Percentiles rank a stretch among this genome's conserved stretches.
phyloP scores from a whole-genome alignment of 257 asterid species.

The Ocimum tenuiflorum region DNA sequence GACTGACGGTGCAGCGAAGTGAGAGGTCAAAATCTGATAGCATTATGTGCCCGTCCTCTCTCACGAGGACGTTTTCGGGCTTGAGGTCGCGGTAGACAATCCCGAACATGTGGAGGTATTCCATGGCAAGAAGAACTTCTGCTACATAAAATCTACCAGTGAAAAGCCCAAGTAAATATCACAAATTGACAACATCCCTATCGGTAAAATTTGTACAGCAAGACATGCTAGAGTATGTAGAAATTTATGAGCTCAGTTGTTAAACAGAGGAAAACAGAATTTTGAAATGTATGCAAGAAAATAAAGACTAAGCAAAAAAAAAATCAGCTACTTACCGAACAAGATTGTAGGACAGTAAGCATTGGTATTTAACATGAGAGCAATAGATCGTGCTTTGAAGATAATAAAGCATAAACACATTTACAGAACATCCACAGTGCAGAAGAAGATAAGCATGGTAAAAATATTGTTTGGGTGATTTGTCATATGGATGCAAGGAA shows the following conservation, averaged over 20 bases:
- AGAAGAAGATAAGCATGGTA: neutral
- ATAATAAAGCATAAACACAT: neutral
- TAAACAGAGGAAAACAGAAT: neutral
- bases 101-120: constrained; percentile 72
- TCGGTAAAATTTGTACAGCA: neutral
- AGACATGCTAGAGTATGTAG: neutral
- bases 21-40: constrained; percentile 62
- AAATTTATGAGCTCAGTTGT: neutral
- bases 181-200: neutral
- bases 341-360: too few species aligned
- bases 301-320: too few species aligned
- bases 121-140: constrained; percentile 60
- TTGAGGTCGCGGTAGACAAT: constrained; percentile 65
- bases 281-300: too few species aligned
- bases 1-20: constrained; percentile 65
- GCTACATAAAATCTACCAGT: constrained; percentile 59
- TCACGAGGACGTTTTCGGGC: constrained; percentile 63
- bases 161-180: neutral
- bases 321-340: too few species aligned
- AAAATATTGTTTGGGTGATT: neutral
- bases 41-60: constrained; percentile 74
- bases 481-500: too few species aligned
- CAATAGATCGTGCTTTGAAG: too few species aligned
- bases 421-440: neutral
- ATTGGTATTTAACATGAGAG: too few species aligned